These are phyloP conservation scores for Yarrowia sp. DNA, from an alignment of 805 yeast genomes.

Conservation along the genomic window DNA sequence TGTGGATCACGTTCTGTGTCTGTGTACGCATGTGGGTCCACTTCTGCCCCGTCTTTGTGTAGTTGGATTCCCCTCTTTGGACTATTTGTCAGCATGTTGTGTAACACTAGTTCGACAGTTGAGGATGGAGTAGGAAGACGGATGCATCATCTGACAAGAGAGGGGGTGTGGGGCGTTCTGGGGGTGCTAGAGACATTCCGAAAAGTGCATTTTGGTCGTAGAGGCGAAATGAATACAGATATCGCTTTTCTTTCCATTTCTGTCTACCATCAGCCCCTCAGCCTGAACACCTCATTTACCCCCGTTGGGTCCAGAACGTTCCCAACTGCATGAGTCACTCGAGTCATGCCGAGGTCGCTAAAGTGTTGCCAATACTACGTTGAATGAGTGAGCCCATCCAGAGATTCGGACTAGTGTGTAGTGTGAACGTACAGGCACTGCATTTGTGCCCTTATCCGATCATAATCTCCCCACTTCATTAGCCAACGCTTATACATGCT, in stretches of 20 bases:
- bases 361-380: background rate
- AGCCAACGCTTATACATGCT: background rate
- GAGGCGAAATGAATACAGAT: background rate
- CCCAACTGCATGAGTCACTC: slow-evolving; percentile 27
- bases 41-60: background rate
- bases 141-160: background rate
- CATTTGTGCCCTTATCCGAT: too few species aligned
- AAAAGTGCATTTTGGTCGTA: background rate
- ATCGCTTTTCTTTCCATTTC: too few species aligned
- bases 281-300: too few species aligned
- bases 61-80: background rate
- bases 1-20: background rate
- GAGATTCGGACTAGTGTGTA: too few species aligned
- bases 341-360: slow-evolving; percentile 30
- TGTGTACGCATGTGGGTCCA: background rate
- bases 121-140: background rate
- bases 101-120: background rate
- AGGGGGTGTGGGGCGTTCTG: background rate
- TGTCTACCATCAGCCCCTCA: too few species aligned
- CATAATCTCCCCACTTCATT: background rate
- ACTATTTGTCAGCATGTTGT: slow-evolving; percentile 12
- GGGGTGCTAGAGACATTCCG: background rate
- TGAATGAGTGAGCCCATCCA: too few species aligned
- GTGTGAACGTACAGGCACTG: too few species aligned
- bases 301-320: slow-evolving; percentile 16